Evolutionary conservation across 306 rosid species (phyloP), one percentile per base, ranked within the genome.

Genomic region (Oxytropis ochrocephala): DNA sequence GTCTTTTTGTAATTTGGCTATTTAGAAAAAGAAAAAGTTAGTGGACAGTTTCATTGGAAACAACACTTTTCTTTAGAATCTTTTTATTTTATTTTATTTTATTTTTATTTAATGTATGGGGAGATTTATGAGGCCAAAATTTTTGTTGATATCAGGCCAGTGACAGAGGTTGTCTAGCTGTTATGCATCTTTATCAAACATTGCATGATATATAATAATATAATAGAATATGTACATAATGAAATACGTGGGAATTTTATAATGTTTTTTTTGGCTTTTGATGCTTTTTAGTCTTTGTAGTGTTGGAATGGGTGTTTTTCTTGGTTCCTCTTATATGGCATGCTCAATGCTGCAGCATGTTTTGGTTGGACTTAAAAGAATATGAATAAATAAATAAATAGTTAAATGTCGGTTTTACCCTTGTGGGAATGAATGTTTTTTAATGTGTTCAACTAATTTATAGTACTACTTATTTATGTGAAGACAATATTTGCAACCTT

Each of bases 101-200:
- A 21, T 16, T 32, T 42, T 21, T 11, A 8, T 8, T n/a, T 9
- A 17, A 53, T 73, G 38, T 56, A 62, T 73, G 67, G 69, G 67
- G 69, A 69, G 54, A 61, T 51, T 46, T 70, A 79, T 73, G 58
- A 46, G 52, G 51, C 76, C 78, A 42, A 13, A 65, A 83, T 70
- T 76, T 87, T 84, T 85, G 86, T 82, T 84, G 80, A 84, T 86
- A 79, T 79, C 65, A 87, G 91, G 83, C 55, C 62, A 58, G 75
- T 82, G 88, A 75, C 85, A 80, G 83, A 81, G 90, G 72, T 77
- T 81, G 84, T 82, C 85, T 70, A 77, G 96, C 87, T 85, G 88
- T 82, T 69, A 39, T 61, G 83, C 84, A 85, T 81, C 56, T 80
- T 68, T 74, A 51, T 41, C 58, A 54, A 83, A 77, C 87, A 73